Conservation (phyloP, 2,329 filamentous ascomycete species). For the Colletotrichum sansevieriae region DNA sequence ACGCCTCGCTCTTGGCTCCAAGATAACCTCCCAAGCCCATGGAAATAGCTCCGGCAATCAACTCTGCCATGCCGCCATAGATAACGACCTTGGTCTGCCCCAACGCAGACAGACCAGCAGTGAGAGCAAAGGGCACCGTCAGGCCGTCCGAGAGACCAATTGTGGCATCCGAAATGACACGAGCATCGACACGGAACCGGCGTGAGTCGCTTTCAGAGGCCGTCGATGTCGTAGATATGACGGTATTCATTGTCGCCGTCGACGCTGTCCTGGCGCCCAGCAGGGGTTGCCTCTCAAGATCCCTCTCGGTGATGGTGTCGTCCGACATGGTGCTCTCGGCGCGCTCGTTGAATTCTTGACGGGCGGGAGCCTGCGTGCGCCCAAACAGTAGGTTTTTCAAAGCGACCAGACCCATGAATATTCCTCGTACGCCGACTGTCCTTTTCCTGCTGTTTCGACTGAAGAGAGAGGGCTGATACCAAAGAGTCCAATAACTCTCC, state of each 20-base stretch:
- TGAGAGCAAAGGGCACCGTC: constrained; percentile 84
- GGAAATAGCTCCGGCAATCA: constrained; percentile 80
- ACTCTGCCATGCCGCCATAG: constrained; percentile 79
- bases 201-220: constrained; percentile 26
- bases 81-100: constrained; percentile 77
- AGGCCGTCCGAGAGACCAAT: constrained; percentile 84
- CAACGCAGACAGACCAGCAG: constrained; percentile 76
- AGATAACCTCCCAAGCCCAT: constrained; percentile 84
- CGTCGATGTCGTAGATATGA: constrained; percentile 23
- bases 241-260: constrained; percentile 25
- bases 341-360: constrained; percentile 16
- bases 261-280: constrained; percentile 31
- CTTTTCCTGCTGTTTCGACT: neutral
- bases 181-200: constrained; percentile 42
- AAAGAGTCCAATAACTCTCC: neutral
- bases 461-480: neutral
- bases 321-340: constrained; percentile 40
- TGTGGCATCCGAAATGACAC: constrained; percentile 44
- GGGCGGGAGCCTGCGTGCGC: constrained; percentile 22
- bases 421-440: neutral
- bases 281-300: constrained; percentile 43
- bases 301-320: constrained; percentile 39
- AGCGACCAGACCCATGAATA: constrained; percentile 41
- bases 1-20: constrained; percentile 69
- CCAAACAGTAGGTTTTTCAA: constrained; percentile 43